Evolutionary conservation across 163 green algal species (phyloP), one percentile per base, ranked within the genome.

Genomic region (Trebouxia gelatinosa): DNA sequence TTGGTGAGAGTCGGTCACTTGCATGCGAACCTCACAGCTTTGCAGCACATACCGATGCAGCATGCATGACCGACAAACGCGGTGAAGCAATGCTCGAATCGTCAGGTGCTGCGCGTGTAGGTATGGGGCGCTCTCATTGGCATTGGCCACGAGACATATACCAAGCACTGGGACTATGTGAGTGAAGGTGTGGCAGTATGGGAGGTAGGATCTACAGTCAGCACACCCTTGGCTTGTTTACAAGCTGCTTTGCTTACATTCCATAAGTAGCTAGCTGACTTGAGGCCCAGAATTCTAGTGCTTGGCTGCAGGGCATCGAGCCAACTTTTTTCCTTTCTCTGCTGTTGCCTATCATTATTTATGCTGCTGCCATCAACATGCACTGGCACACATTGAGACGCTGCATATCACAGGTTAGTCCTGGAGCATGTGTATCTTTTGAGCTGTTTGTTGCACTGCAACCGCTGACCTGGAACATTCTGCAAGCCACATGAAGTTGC

Each of bases 291-390:
- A 17, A 7, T 59, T 26, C 4, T 61, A 40, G 37, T 11, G 29
- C n/a, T 70, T 26, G 17, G 34, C 59, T 82, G 70, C 72, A 87
- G 71, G 80, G 77, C 76, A 88, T 88, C 2, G 64, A 90, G 17
- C 77, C 80, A 19, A 75, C 84, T 5, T 62, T 87, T 13, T 76
- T 85, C 37, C 72, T 84, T 72, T 40, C 74, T 26, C 48, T 83
- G 6, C 85, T 88, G 51, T 64, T 93, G 75, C 84, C 85, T 0
- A 72, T 84, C 19, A 84, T 92, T 5, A 70, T 89, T 13, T 92
- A 87, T 74, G 81, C 54, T 21, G 80, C 67, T 9, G 85, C 80
- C 2, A 81, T 87, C 2, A 35, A n/a, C 0, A 70, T 88, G 46
- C 74, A 90, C 31, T 89, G 85, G 77, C 88, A 90, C 70, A 82